Base-by-base conservation (phyloP, 352 stramenopile species). In the Globisporangium spinosum region DNA sequence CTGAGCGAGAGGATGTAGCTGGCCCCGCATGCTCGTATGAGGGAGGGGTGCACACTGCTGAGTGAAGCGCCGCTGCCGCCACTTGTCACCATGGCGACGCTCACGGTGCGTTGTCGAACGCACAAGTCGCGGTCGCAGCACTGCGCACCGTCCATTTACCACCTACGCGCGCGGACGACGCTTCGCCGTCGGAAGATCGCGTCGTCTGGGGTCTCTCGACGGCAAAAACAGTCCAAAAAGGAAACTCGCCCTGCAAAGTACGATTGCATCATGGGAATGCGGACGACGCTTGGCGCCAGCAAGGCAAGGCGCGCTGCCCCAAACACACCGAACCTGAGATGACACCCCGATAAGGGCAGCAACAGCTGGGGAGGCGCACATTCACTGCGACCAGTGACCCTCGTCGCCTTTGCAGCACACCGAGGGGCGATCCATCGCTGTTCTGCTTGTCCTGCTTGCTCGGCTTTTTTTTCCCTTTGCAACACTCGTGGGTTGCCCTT, bases 181-280 rank as follows among this genome's bases (percentile, higher is more conserved):
- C 54, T 43, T 60, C 54, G 27, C 27, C 20, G 27, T 2, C 6
- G 38, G 17, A 60, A 60, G 54, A 60, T 60, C 54, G 54, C 27
- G 54, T 20, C 54, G 53, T 20, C 25, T 56, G 47, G 47, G 12
- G 23, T 29, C 32, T 58, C 51, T 17, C 8, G 3, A 58, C 1
- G 23, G 3, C 10, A 55, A 15, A 12, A 38, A 38, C 5, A 38
- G 32, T 12, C 32, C 32, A 38, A 38, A 35, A 38, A 38, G 32
- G 32, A 38, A 38, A 38, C 32, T 38, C 32, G 32, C 32, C 32
- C 8, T 38, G 32, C 35, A 43, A 43, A 45, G 35, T 43, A 15
- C 35, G 35, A 43, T 12, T 38, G 8, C 32, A 12, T 38, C 32
- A 38, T 12, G 32, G 32, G 32, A 38, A 38, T 43, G 35, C 10